A percentile compares a stretch with the other conserved stretches of the same genome.
Conservation (phyloP, 441 rosid species). For the Brassica balearica region DNA sequence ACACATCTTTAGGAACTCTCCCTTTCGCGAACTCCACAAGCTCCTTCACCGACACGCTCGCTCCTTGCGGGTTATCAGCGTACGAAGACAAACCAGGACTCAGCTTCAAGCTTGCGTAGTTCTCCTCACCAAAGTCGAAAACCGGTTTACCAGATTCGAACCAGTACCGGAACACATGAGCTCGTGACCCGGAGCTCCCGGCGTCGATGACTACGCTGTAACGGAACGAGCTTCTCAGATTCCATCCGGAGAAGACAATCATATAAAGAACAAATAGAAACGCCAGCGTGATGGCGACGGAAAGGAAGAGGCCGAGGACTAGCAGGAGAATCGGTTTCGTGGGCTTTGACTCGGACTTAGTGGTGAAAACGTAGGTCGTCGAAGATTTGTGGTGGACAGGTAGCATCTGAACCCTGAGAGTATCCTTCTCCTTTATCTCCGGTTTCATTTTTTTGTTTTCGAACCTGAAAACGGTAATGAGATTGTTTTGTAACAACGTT, state of each 20-base stretch:
- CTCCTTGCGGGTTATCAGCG: constrained; percentile 56
- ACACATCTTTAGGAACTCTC: constrained; percentile 53
- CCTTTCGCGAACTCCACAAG: constrained; percentile 67
- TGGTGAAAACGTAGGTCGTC: constrained; percentile 20
- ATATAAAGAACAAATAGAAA: constrained; percentile 40
- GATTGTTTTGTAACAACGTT: constrained; percentile 58
- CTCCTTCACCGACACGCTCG: constrained; percentile 62
- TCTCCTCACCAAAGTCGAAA: constrained; percentile 55
- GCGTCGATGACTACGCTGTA: constrained; percentile 74
- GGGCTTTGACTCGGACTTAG: constrained; percentile 41
- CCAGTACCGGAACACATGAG: constrained; percentile 64
- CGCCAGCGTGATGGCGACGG: constrained; percentile 38
- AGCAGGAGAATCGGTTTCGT: constrained; percentile 43
- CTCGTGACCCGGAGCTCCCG: constrained; percentile 84
- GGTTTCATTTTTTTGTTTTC: constrained; percentile 10
- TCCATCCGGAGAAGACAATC: constrained; percentile 30
- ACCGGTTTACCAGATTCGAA: constrained; percentile 41
- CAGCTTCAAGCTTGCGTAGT: constrained; percentile 59
- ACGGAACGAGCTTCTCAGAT: neutral
- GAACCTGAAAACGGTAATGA: constrained; percentile 59
- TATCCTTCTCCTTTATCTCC: constrained; percentile 51
- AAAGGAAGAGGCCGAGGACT: constrained; percentile 21
- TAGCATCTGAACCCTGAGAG: constrained; percentile 56
- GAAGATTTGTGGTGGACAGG: constrained; percentile 41
- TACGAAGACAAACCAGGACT: constrained; percentile 80